Evolutionary conservation across 495 filamentous ascomycete genomes (phyloP).

Genomic region (Pyrenula massariospora): DNA sequence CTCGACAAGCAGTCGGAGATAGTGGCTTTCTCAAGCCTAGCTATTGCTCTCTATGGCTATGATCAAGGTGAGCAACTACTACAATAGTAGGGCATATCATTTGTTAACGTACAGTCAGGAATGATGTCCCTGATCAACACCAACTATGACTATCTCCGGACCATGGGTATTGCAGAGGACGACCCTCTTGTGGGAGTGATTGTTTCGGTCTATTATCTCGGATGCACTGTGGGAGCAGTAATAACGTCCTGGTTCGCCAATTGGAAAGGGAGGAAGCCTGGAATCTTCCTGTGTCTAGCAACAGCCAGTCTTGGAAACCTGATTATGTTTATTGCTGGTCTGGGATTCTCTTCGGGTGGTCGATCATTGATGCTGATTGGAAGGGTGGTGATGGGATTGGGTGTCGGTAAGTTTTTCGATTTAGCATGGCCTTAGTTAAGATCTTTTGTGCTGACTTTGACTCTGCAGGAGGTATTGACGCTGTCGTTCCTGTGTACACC

Average conservation of each 20-base stretch:
- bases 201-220: conserved; percentile 47
- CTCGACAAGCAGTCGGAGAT: conserved; percentile 28
- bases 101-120: conserved; percentile 8
- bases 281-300: conserved; percentile 36
- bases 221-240: conserved; percentile 39
- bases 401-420: conserved; percentile 23
- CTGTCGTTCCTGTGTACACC: conserved; percentile 43
- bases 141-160: conserved; percentile 39
- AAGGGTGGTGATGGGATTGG: conserved; percentile 41
- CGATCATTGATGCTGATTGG: conserved; percentile 37
- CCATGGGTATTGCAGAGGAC: conserved; percentile 36
- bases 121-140: conserved; percentile 54
- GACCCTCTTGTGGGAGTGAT: conserved; percentile 42
- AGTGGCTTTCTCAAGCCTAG: conserved; percentile 39
- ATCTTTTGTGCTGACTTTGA: not conserved
- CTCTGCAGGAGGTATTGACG: conserved; percentile 31
- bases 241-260: conserved; percentile 36
- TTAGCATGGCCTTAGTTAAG: not conserved
- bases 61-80: conserved; percentile 22
- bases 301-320: conserved; percentile 37
- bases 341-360: conserved; percentile 28
- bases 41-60: conserved; percentile 50
- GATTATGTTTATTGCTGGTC: conserved; percentile 40
- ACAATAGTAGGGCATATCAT: not conserved
- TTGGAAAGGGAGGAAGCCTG: conserved; percentile 31